Conservation (phyloP, 2,329 filamentous ascomycete species). For the Neofusicoccum kwambonambiense region DNA sequence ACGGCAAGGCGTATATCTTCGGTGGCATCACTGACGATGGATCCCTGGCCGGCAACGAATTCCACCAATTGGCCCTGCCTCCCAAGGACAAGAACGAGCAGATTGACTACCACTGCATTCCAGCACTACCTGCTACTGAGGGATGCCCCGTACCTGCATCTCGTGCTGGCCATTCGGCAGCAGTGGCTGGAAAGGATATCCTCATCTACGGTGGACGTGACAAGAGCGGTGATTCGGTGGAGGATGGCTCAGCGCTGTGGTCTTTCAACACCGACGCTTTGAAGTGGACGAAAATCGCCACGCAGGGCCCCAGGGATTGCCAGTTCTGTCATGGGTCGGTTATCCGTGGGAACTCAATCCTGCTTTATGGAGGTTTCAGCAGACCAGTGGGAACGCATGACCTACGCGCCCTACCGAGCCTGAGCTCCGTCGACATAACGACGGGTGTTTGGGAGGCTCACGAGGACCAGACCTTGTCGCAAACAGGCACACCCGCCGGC, state of each 20-base stretch:
- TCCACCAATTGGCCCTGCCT: conserved; percentile 40
- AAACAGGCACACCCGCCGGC: conserved; percentile 32
- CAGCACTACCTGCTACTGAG: conserved; percentile 36
- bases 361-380: conserved; percentile 29
- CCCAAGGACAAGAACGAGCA: conserved; percentile 29
- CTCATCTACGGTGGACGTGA: conserved; percentile 42
- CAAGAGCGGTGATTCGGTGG: conserved; percentile 31
- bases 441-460: conserved; percentile 31
- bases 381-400: conserved; percentile 23
- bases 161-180: conserved; percentile 41
- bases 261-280: conserved; percentile 36
- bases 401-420: conserved; percentile 12
- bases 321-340: conserved; percentile 21
- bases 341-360: conserved; percentile 25
- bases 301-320: conserved; percentile 20
- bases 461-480: conserved; percentile 26
- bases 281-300: conserved; percentile 26
- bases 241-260: conserved; percentile 39
- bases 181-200: conserved; percentile 39
- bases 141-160: conserved; percentile 33
- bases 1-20: conserved; percentile 47
- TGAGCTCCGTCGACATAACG: conserved; percentile 16
- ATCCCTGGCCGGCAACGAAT: conserved; percentile 42
- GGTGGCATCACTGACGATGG: conserved; percentile 39
- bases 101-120: conserved; percentile 43